Percentiles rank a stretch among this genome's conserved stretches.
phyloP scores from a whole-genome alignment of 2,329 filamentous ascomycete genomes.

The Clarireedia monteithiana region DNA sequence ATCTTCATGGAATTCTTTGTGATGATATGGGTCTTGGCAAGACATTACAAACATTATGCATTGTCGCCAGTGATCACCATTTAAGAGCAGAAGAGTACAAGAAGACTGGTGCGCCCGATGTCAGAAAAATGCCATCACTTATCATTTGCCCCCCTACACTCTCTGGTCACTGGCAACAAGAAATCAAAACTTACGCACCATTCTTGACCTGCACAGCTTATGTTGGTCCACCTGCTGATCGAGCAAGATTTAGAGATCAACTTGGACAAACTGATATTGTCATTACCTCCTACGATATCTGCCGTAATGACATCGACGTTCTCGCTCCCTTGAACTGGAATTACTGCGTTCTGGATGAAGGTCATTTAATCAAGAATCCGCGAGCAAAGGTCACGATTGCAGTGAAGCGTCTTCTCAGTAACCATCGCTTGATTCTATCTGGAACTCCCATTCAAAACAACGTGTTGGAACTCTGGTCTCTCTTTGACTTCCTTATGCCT shows the following conservation, averaged over 20 bases:
- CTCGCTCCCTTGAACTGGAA: constrained; percentile 86
- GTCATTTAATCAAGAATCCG: constrained; percentile 97
- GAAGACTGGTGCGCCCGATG: constrained; percentile 71
- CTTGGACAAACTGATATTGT: constrained; percentile 82
- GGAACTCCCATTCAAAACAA: constrained; percentile 98
- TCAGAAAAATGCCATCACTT: constrained; percentile 74
- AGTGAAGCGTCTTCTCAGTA: constrained; percentile 82
- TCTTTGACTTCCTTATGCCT: constrained; percentile 99
- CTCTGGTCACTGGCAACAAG: constrained; percentile 97
- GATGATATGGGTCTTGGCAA: constrained; percentile 99
- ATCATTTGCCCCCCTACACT: constrained; percentile 95
- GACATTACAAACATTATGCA: constrained; percentile 93
- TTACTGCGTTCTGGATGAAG: constrained; percentile 94
- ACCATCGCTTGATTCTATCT: constrained; percentile 91
- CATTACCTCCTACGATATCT: constrained; percentile 96
- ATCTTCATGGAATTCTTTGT: constrained; percentile 94
- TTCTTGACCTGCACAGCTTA: constrained; percentile 88
- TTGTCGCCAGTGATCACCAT: constrained; percentile 96
- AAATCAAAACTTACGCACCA: constrained; percentile 90
- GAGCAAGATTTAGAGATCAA: constrained; percentile 59
- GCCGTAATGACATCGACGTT: constrained; percentile 86
- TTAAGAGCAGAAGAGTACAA: constrained; percentile 83
- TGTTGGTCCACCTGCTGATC: constrained; percentile 79
- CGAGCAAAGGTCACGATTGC: constrained; percentile 93
- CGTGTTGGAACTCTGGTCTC: constrained; percentile 90